Evolutionary conservation across 2,329 filamentous ascomycete genomes (phyloP), one percentile per base, ranked within the genome.

Genomic region (Torrubiella hemipterigena): DNA sequence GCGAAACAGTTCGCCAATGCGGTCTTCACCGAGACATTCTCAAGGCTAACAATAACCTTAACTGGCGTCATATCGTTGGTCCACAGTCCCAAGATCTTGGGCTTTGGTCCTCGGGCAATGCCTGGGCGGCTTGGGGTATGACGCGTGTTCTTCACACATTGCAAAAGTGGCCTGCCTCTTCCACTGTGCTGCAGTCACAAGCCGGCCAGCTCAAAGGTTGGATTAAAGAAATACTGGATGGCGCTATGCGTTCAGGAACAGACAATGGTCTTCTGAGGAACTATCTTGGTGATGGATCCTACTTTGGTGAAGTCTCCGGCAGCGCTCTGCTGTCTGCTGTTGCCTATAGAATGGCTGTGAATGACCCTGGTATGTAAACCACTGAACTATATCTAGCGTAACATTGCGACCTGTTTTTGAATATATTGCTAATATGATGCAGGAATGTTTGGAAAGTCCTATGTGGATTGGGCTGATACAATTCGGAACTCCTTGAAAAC

Each of bases 151-250:
- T 39, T 18, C 22, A 39, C 22, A 39, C 37, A 6, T 26, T 37
- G 7, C 37, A 39, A 22, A 37, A 37, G 32, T 39, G 37, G 37
- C 29, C 30, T 14, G 34, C 24, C 8, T 33, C 33, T 7, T 25
- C 23, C 7, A n/a, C n/a, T n/a, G n/a, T n/a, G n/a, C n/a, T n/a
- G n/a, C n/a, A n/a, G n/a, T n/a, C n/a, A n/a, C n/a, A 38, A 23
- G 33, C 33, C 2, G 19, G 7, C 15, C 15, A 34, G 27, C 33
- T 38, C 24, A 38, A 38, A 21, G 6, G n/a, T 6, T 38, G 36
- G 36, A 38, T 38, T 28, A 38, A 38, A 29, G 36, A 38, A 31
- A 38, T 38, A 13, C 36, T 38, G 6, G 33, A 38, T 28, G 36
- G 36, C 13, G 33, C 33, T 5, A 24, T 36, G 21, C 27, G 29